Evolutionary conservation across 306 rosid genomes (phyloP), one percentile per base, ranked within the genome.

Genomic region (Ormosia semicastrata): DNA sequence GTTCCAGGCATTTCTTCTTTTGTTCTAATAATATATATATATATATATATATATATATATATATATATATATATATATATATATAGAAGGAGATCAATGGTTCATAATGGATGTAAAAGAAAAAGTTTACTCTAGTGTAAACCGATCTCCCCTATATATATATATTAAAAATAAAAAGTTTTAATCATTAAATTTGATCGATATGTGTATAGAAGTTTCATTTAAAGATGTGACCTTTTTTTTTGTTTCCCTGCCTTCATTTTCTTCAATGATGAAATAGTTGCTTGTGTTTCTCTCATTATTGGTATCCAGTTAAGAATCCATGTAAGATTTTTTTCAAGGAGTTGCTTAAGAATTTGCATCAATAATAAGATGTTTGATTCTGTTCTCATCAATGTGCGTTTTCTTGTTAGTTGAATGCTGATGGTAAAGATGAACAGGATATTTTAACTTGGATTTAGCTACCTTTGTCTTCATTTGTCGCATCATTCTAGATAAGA

Each of bases 181-280:
- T 46, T 49, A 49, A 49, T 12, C 17, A 49, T 13, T 4, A 5
- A 13, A 30, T 17, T 11, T 29, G 52, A 54, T 29, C 2, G 6
- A 37, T 36, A 49, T n/a, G 2, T 32, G 56, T 37, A 18, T 39
- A 15, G 32, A 47, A 67, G 29, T 54, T 77, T 76, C 41, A 68
- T 75, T 33, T 66, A 79, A 29, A 71, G 59, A 73, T 68, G 68
- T 63, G 72, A 78, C 14, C 37, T 13, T 56, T 56, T 76, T 76
- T 82, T 2, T 8, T 50, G 49, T 68, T 58, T 57, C 57, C 68
- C 15, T 52, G 60, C 4, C 7, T 18, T 80, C 59, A 30, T 68
- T 77, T 81, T 75, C 13, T 58, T 49, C 40, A 4, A 24, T 11
- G 71, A 36, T 67, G 49, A 36, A 37, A 39, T 44, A 56, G 40